These are phyloP conservation scores for Juglanconis sp. DNA, from an alignment of 2,329 filamentous ascomycete genomes.

Conservation along the genomic window DNA sequence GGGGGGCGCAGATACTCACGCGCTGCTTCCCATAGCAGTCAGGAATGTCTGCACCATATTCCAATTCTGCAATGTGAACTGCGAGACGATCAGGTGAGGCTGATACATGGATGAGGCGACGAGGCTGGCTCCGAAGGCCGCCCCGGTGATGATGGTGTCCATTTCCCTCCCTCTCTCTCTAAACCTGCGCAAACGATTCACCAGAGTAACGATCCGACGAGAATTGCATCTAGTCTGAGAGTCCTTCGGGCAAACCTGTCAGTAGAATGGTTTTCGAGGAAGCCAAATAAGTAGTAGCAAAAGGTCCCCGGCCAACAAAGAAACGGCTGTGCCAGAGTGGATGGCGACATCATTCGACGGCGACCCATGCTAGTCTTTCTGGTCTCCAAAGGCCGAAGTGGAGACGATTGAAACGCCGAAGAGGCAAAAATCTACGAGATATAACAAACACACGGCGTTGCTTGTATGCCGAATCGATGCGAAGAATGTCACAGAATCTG, in stretches of 20 bases:
- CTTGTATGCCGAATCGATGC: too few species aligned
- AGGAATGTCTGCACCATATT: conserved; percentile 66
- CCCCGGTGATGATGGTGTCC: conserved; percentile 45
- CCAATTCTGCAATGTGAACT: conserved; percentile 59
- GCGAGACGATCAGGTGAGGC: conserved; percentile 56
- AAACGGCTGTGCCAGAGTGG: not conserved
- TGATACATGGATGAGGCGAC: conserved; percentile 58
- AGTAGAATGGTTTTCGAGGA: not conserved
- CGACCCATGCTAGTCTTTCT: not conserved
- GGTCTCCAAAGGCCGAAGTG: not conserved
- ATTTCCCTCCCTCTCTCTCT: conserved; percentile 19
- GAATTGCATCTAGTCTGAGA: too few species aligned
- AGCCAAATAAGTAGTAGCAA: not conserved
- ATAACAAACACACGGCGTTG: not conserved
- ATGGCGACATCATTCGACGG: not conserved
- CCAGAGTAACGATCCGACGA: too few species aligned
- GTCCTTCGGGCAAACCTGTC: too few species aligned
- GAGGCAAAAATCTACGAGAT: not conserved
- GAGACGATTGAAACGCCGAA: not conserved
- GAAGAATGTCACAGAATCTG: too few species aligned
- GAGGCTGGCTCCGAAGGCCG: conserved; percentile 60
- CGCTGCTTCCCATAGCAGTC: conserved; percentile 58
- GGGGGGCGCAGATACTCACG: conserved; percentile 40
- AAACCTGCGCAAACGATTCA: too few species aligned
- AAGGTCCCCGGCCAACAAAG: not conserved